Conservation (phyloP, 164 flowering plant genomes). For the Nymphaea thermarum region DNA sequence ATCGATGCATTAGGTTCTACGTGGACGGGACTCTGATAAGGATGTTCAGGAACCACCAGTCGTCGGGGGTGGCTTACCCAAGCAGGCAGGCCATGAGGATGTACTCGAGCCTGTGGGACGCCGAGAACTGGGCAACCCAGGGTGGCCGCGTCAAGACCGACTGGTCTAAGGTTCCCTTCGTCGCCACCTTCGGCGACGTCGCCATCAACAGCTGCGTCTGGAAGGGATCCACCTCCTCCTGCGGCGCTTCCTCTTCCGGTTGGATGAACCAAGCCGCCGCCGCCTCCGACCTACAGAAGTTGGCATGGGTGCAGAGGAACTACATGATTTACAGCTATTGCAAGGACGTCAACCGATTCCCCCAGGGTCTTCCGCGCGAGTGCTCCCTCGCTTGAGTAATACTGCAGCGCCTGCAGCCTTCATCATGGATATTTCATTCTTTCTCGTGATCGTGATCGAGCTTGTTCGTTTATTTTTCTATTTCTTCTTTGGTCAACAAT, state of each 20-base stretch:
- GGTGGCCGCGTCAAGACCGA: slow-evolving; percentile 18
- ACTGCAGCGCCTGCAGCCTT: too few species aligned
- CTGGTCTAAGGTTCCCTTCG: slow-evolving; percentile 14
- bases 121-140: slow-evolving; percentile 18
- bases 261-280: slow-evolving; percentile 9
- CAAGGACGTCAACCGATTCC: slow-evolving; percentile 14
- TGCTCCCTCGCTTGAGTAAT: not conserved
- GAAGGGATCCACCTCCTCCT: slow-evolving; percentile 12
- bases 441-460: too few species aligned
- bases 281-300: slow-evolving; percentile 2
- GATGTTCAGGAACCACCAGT: slow-evolving; percentile 12
- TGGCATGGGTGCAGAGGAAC: slow-evolving; percentile 13
- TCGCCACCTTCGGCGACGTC: slow-evolving; percentile 12
- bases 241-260: not conserved
- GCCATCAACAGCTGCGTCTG: slow-evolving; percentile 10
- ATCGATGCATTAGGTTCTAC: slow-evolving; percentile 4
- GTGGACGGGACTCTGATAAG: slow-evolving; percentile 15
- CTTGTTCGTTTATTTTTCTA: too few species aligned
- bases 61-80: slow-evolving; percentile 8
- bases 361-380: slow-evolving; percentile 14
- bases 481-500: too few species aligned
- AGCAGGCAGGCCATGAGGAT: slow-evolving; percentile 17
- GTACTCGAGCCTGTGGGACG: slow-evolving; percentile 18
- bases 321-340: slow-evolving; percentile 21
- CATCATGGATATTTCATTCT: too few species aligned